Evolutionary conservation across 495 filamentous ascomycete genomes (phyloP), one percentile per base, ranked within the genome.

Genomic region (Ascodesmis nigricans): DNA sequence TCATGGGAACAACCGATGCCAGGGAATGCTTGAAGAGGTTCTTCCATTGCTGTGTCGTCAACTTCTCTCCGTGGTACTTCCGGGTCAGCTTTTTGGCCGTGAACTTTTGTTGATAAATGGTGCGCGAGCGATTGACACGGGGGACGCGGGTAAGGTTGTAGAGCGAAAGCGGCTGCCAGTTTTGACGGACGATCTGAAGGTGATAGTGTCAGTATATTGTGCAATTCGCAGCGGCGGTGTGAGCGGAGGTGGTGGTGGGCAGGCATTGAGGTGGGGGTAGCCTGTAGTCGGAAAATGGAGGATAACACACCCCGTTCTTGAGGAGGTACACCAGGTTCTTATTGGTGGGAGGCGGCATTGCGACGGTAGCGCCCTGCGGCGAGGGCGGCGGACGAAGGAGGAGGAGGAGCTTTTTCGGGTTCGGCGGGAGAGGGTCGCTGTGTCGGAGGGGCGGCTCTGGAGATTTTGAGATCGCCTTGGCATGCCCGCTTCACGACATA

Each of bases 41-140:
- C 54, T 72, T 60, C 87, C 87, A 97, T 57, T 82, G 68, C 39
- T 69, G 67, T 54, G 93, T 87, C 34, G 69, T 72, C 46, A 97
- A 71, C 41, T 90, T 78, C 54, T 93, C 87, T 46, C 83, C 82
- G 58, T 97, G 87, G 55, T 95, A 97, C 34, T 65, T 69, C 31
- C 87, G 78, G 4, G 78, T 66, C 35, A 67, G 35, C 5, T 80
- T 67, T 55, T 95, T 97, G 39, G 83, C 77, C 0, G 50, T 47
- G 82, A 82, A 97, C 77, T 93, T 95, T 53, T 97, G 87, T 62
- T 97, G 87, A 67, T 90, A 97, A 61, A 77, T 84, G 30, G 82
- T 92, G 17, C 36, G 26, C 31, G 36, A 9, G 6, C 40, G 49
- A 9, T 40, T 35, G 29, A 53, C 56, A 2, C 28, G 43, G 15